A percentile compares a stretch with the other conserved stretches of the same genome.
Evolutionary conservation across 2,329 filamentous ascomycete species (phyloP).

Genomic region (Ceratocystis diversiconidia): DNA sequence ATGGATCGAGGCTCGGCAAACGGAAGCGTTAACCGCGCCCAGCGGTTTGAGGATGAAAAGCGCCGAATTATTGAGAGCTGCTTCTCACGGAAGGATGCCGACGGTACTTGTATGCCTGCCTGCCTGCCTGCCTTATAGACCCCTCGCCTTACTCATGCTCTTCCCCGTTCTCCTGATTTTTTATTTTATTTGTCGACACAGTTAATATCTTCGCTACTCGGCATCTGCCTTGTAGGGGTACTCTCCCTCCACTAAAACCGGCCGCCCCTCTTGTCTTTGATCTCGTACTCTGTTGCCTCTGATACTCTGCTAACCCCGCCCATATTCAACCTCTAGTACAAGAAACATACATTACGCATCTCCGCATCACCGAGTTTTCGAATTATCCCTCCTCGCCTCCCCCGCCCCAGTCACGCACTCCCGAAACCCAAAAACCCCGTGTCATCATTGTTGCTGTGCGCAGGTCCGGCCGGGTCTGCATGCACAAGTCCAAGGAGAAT

Average conservation of each 20-base stretch:
- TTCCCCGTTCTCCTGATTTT: not conserved
- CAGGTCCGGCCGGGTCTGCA: slow-evolving; percentile 78
- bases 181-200: not conserved
- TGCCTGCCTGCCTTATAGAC: not conserved
- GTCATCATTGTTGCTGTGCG: slow-evolving; percentile 88
- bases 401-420: slow-evolving; percentile 56
- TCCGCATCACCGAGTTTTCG: slow-evolving; percentile 77
- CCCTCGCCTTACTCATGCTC: not conserved
- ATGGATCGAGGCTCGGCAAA: slow-evolving; percentile 4
- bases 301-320: slow-evolving; percentile 7
- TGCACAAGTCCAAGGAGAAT: slow-evolving; percentile 97
- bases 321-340: slow-evolving; percentile 37
- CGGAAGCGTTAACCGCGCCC: slow-evolving; percentile 36
- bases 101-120: slow-evolving; percentile 58
- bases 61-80: slow-evolving; percentile 85
- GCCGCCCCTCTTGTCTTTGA: slow-evolving; percentile 15
- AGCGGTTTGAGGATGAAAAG: slow-evolving; percentile 95
- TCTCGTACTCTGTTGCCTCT: slow-evolving; percentile 17
- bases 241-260: not conserved
- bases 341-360: slow-evolving; percentile 97
- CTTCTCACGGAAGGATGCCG: slow-evolving; percentile 76
- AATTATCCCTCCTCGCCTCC: slow-evolving; percentile 70
- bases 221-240: not conserved
- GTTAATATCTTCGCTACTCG: not conserved
- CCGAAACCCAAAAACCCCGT: slow-evolving; percentile 69